A percentile compares a stretch with the other conserved stretches of the same genome.
Conservation (phyloP, 2,329 filamentous ascomycete genomes). For the Nakataea oryzae region DNA sequence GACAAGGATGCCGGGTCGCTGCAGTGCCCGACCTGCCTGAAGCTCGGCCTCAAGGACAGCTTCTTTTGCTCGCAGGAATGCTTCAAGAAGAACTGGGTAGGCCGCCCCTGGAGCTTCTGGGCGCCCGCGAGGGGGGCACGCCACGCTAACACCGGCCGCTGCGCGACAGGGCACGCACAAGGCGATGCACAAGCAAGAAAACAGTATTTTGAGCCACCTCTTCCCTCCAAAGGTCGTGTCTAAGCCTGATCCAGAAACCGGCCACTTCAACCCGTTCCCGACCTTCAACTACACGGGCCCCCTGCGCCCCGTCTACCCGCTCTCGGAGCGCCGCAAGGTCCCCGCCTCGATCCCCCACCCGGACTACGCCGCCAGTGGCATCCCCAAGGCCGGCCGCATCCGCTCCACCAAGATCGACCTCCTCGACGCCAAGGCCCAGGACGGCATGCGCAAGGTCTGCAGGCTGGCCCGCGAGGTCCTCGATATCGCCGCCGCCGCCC, state of each 20-base stretch:
- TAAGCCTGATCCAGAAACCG: slow-evolving; percentile 86
- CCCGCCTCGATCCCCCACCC: slow-evolving; percentile 74
- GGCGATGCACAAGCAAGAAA: slow-evolving; percentile 69
- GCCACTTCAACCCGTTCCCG: slow-evolving; percentile 86
- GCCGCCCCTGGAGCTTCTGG: neutral
- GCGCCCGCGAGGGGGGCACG: no score
- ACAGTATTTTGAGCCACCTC: slow-evolving; percentile 62
- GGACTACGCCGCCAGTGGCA: slow-evolving; percentile 81
- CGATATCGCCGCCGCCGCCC: slow-evolving; percentile 76
- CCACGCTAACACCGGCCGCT: neutral
- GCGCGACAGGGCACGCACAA: slow-evolving; percentile 66
- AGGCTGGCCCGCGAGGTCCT: slow-evolving; percentile 79
- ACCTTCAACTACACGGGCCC: slow-evolving; percentile 72
- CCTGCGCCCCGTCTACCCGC: slow-evolving; percentile 77
- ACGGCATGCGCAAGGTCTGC: slow-evolving; percentile 90
- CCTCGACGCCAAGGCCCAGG: slow-evolving; percentile 68
- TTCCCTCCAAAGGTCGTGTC: slow-evolving; percentile 72
- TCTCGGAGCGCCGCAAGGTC: slow-evolving; percentile 62
- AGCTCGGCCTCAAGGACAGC: slow-evolving; percentile 76
- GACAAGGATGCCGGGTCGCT: slow-evolving; percentile 74
- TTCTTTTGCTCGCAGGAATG: slow-evolving; percentile 98
- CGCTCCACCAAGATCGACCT: slow-evolving; percentile 75
- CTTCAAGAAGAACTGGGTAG: slow-evolving; percentile 96
- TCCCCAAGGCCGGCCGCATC: slow-evolving; percentile 50
- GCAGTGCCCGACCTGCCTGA: slow-evolving; percentile 92